These are phyloP conservation scores for Dictyostelium discoideum DNA, from an alignment of 78 protist genomes.

Conservation along the genomic window DNA sequence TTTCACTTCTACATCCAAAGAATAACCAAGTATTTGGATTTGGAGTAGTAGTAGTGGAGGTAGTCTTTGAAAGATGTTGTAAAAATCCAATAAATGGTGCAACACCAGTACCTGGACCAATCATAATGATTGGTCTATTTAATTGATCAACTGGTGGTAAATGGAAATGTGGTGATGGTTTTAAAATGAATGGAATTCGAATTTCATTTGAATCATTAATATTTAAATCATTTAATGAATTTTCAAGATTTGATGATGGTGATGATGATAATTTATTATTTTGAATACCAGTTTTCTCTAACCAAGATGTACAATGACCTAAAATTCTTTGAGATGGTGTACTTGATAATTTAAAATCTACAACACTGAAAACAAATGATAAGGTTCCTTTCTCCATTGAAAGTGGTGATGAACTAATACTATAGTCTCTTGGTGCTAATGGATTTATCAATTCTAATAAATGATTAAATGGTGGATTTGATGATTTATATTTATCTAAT, in stretches of 20 bases:
- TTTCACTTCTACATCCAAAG: constrained; percentile 94
- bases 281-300: constrained; percentile 24
- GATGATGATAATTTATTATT: neutral
- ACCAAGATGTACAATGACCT: constrained; percentile 64
- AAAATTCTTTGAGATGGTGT: neutral
- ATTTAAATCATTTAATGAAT: neutral
- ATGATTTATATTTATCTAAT: constrained; percentile 15
- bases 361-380: constrained; percentile 44
- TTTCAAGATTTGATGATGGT: neutral
- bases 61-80: constrained; percentile 56
- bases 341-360: constrained; percentile 1
- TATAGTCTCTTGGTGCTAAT: constrained; percentile 61
- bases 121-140: constrained; percentile 89
- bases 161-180: constrained; percentile 78
- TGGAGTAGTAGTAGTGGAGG: constrained; percentile 2
- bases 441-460: constrained; percentile 29
- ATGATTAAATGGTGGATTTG: constrained; percentile 7
- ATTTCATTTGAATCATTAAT: neutral
- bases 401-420: constrained; percentile 48
- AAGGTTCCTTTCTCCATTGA: neutral
- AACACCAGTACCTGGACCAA: constrained; percentile 98
- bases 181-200: constrained; percentile 56
- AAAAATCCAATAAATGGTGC: constrained; percentile 96
- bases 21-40: constrained; percentile 56
- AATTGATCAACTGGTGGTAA: constrained; percentile 71